Evolutionary conservation across 768 basidiomycete genomes (phyloP).

Genomic region (Chlorophyllum brunneum): DNA sequence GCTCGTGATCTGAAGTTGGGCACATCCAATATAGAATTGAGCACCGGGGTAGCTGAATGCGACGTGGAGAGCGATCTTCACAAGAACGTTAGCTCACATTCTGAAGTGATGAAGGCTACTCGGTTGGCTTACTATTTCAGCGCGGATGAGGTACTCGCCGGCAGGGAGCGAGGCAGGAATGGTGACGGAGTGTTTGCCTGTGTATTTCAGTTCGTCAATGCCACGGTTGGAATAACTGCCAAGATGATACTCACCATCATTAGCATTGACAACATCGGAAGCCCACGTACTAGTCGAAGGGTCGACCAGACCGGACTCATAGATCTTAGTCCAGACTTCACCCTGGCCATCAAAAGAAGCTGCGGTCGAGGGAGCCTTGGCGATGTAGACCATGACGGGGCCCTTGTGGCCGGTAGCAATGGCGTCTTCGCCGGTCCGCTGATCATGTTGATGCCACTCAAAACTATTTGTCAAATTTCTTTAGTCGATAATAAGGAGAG

Average conservation of each 20-base stretch:
- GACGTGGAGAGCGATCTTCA: constrained; percentile 34
- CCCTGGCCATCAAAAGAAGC: constrained; percentile 35
- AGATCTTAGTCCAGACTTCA: constrained; percentile 52
- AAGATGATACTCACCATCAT: constrained; percentile 33
- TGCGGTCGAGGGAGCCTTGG: constrained; percentile 40
- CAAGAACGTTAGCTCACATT: neutral
- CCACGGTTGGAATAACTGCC: neutral
- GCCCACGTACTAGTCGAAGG: constrained; percentile 39
- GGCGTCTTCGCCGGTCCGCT: constrained; percentile 50
- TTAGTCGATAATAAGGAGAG: constrained; percentile 15
- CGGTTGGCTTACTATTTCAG: constrained; percentile 39
- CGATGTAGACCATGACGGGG: constrained; percentile 46
- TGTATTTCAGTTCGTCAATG: neutral
- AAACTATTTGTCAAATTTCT: constrained; percentile 28
- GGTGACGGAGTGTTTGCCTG: constrained; percentile 39
- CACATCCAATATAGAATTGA: constrained; percentile 43
- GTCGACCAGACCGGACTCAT: constrained; percentile 1
- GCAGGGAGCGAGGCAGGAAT: constrained; percentile 43
- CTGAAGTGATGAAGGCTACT: neutral
- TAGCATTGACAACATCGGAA: constrained; percentile 46
- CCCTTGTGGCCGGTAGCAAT: constrained; percentile 50
- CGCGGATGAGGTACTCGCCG: constrained; percentile 46
- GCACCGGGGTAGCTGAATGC: constrained; percentile 43
- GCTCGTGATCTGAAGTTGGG: constrained; percentile 43
- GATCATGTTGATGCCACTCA: constrained; percentile 53